Conservation (phyloP, 768 basidiomycete genomes). For the Lactarius deliciosus region DNA sequence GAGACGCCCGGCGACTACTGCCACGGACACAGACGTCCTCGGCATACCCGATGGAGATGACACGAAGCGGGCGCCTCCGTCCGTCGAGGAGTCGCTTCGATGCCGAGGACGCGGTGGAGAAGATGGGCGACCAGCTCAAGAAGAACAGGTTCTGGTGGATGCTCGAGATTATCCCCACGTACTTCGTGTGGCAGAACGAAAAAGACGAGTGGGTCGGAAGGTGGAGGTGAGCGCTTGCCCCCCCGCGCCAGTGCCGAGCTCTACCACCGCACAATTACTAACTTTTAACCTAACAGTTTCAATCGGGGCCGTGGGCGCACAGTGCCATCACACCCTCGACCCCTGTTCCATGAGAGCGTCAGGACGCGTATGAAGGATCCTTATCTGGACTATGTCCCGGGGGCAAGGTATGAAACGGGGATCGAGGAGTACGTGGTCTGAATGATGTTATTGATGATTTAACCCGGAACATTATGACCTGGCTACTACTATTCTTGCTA, state of each 20-base stretch:
- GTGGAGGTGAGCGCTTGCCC: slow-evolving; percentile 48
- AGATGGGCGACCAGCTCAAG: slow-evolving; percentile 54
- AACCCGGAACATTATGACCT: neutral
- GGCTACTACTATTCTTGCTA: neutral
- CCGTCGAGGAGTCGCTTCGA: slow-evolving; percentile 5
- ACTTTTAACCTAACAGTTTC: slow-evolving; percentile 37
- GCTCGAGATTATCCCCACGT: slow-evolving; percentile 61
- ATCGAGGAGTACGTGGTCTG: slow-evolving; percentile 50
- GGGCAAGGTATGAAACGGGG: slow-evolving; percentile 49
- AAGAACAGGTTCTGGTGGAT: slow-evolving; percentile 58
- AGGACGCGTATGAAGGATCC: slow-evolving; percentile 52
- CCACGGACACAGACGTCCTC: too few species aligned
- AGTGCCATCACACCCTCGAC: slow-evolving; percentile 41
- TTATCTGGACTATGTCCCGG: slow-evolving; percentile 54
- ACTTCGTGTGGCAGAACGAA: slow-evolving; percentile 55
- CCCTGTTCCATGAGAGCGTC: slow-evolving; percentile 66
- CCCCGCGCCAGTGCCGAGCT: neutral
- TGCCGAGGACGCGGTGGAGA: slow-evolving; percentile 42
- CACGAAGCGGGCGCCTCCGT: neutral
- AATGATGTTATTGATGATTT: slow-evolving; percentile 5
- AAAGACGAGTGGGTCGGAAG: slow-evolving; percentile 53
- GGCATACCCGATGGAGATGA: neutral
- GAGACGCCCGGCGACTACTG: neutral
- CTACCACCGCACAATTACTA: neutral
- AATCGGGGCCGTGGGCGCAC: slow-evolving; percentile 60